Base-by-base conservation (phyloP, 2,329 filamentous ascomycete genomes). In the Penicillium freii region DNA sequence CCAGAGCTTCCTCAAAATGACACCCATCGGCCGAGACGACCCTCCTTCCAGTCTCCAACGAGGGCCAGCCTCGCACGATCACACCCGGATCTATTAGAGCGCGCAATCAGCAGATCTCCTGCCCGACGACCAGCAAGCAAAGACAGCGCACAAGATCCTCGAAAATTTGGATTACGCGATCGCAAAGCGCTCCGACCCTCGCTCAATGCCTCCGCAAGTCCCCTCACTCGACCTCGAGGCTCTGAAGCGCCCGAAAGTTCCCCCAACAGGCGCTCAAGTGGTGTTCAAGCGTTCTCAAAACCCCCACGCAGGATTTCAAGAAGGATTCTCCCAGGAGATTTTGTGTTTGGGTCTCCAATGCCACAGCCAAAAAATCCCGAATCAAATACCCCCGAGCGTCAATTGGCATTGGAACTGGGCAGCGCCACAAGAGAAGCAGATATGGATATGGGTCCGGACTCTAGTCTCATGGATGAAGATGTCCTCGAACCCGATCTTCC, bases 21-120 rank as follows among this genome's bases (percentile, higher is more conserved):
- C 54, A 59, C 67, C 31, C 66, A 73, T 19, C 70, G 72, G 39
- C 62, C 70, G 8, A 65, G 69, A 46, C 80, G 80, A 1, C 80
- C 83, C 0, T 88, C 86, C 0, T 89, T 86, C 67, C 83, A 83
- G 53, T 88, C 86, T n/a, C 86, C 87, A 0, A 88, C 86, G 0
- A 84, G 81, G 68, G 80, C 86, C 13, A 89, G 85, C 65, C 73
- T 88, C 15, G 78, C 85, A 56, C 82, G 83, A 61, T 81, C 83
- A 47, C 83, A 88, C 59, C 84, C 86, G 0, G 81, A 85, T 11
- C 77, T 87, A 7, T 72, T 87, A 34, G 75, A 79, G 55, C 77
- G 80, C 61, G 68, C 69, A 70, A 75, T 67, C 65, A 75, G 65
- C 75, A 75, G 55, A 68, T 74, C 65, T 64, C 75, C 64, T 66